Evolutionary conservation across 805 yeast genomes (phyloP), one percentile per base, ranked within the genome.

Genomic region (Candida tammaniensis): DNA sequence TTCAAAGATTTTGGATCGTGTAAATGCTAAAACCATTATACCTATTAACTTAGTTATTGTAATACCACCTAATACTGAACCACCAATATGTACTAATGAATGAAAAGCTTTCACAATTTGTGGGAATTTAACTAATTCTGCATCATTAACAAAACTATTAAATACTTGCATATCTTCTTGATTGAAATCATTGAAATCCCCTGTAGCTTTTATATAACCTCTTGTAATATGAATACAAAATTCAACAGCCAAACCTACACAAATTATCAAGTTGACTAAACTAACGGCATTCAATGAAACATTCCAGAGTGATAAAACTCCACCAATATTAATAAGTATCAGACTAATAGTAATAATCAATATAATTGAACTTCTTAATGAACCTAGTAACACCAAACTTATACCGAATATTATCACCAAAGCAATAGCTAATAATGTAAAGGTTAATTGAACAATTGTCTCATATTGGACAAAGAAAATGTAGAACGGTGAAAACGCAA

Each of bases 401-500:
- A 80, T 61, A 0, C 65, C 30, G 52, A 79, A 72, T 1, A 86
- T 74, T 3, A 76, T 56, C 3, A 60, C 34, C 13, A 76, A 49
- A 0, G 93, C 94, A 3, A 69, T 49, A 0, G 57, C 52, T 3
- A 86, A 43, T 38, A 86, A 58, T 4, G 60, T 53, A 30, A 81
- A 54, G 0, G 96, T 75, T 38, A 81, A 60, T n/a, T 53, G 40
- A 7, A 82, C 62, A 21, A 91, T 78, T 0, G 84, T 67, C 27
- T 68, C 70, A 58, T 91, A 91, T 63, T 91, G 98, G 12, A 86
- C 95, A 54, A 91, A 91, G 57, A 82, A 91, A 18, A 93, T 79
- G 64, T 93, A 91, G 58, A 91, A 91, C 17, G 94, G 94, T 2
- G 96, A 86, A 57, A 86, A 89, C 1, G 97, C 95, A 72, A 85